Evolutionary conservation across 176 grass and related monocot species (phyloP).

Genomic region (Bolboschoenus planiculmis): DNA sequence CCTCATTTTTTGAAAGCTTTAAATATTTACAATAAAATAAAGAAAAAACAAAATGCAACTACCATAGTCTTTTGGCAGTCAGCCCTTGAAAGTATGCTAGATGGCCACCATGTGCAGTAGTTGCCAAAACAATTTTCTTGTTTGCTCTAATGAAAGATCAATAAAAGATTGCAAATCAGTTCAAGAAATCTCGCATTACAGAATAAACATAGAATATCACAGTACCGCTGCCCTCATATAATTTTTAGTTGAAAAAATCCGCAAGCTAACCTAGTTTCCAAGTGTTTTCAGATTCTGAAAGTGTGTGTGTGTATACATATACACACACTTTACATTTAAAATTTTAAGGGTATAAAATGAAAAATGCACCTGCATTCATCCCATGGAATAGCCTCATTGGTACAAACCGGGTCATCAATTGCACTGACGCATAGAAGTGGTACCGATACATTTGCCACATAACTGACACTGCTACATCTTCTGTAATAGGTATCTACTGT

Average conservation of each 20-base stretch:
- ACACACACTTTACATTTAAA: neutral
- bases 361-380: slow-evolving; percentile 83
- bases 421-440: slow-evolving; percentile 88
- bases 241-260: neutral
- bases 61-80: slow-evolving; percentile 73
- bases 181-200: neutral
- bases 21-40: neutral
- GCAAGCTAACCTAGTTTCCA: neutral
- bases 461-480: slow-evolving; percentile 74
- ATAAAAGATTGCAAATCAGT: neutral
- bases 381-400: slow-evolving; percentile 93
- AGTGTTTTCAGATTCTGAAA: neutral
- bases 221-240: neutral
- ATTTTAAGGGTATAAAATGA: neutral
- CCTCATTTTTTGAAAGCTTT: neutral
- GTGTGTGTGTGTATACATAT: too few relatives aligned
- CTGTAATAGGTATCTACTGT: slow-evolving; percentile 99
- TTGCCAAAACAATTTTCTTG: slow-evolving; percentile 93
- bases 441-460: slow-evolving; percentile 61
- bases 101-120: slow-evolving; percentile 86
- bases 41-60: slow-evolving; percentile 3
- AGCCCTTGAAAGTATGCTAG: slow-evolving; percentile 89
- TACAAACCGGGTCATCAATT: slow-evolving; percentile 95
- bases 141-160: slow-evolving; percentile 56
- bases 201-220: neutral